Conservation (phyloP, 768 basidiomycete species). For the Tylopilus plumbeoviolaceoides region DNA sequence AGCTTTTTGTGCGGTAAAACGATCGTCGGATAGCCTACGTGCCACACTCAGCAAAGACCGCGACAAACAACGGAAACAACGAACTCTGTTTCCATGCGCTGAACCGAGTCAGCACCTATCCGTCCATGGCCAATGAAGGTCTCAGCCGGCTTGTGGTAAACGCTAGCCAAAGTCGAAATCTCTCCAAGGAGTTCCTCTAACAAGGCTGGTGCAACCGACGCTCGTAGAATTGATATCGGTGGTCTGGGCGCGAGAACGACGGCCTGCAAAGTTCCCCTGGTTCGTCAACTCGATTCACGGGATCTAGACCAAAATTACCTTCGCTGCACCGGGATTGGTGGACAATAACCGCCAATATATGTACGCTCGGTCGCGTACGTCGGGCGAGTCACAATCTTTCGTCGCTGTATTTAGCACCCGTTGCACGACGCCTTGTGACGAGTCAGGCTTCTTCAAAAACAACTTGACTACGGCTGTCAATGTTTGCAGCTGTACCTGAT, state of each 20-base stretch:
- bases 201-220: conserved; percentile 81
- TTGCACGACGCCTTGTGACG: conserved; percentile 89
- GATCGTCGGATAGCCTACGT: conserved; percentile 62
- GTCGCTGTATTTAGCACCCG: conserved; percentile 91
- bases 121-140: conserved; percentile 94
- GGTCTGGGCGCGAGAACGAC: conserved; percentile 91
- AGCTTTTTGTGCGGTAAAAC: conserved; percentile 71
- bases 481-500: conserved; percentile 69
- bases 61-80: conserved; percentile 23
- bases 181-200: conserved; percentile 91
- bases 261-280: conserved; percentile 37
- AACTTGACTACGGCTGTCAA: conserved; percentile 96
- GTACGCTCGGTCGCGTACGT: conserved; percentile 95
- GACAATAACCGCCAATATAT: conserved; percentile 97
- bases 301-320: conserved; percentile 44
- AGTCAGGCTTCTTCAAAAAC: conserved; percentile 92
- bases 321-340: conserved; percentile 92
- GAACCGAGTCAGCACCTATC: conserved; percentile 76
- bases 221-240: conserved; percentile 89
- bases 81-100: conserved; percentile 58
- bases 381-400: conserved; percentile 94
- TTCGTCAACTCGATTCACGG: not conserved
- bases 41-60: not conserved
- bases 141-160: conserved; percentile 95
- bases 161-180: conserved; percentile 84